Evolutionary conservation across 371 early-diverging fungal species (phyloP), one percentile per base, ranked within the genome.

Genomic region (Mortierella sp.): DNA sequence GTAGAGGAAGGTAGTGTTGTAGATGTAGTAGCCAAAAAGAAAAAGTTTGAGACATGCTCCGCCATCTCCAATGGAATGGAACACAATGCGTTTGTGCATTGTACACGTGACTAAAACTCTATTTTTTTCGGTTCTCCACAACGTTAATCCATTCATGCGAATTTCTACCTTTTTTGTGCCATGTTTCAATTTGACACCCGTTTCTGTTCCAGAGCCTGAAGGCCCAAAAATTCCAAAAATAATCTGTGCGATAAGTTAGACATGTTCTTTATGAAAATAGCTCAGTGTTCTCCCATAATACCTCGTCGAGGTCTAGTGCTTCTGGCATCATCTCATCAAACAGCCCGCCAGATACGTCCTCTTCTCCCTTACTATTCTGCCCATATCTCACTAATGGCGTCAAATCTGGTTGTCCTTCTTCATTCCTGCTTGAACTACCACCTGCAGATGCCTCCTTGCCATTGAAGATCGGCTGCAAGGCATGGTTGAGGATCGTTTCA

Each of bases 321-420:
- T 71, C 80, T 32, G 80, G 80, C 80, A 79, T 79, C 40, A 28
- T 24, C 43, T 79, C 80, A 55, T 75, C 75, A 64, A 79, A 75
- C 20, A 79, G 66, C 20, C 80, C 74, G 22, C 69, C 69, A 32
- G 28, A 55, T 30, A 24, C n/a, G 6, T 49, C 28, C 18, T 18
- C 51, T 3, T 54, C 64, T 40, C 16, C 57, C 3, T 40, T 30
- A 30, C 12, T 45, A n/a, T 35, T 54, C 24, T 35, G n/a, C 18
- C 9, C 16, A 18, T 24, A 22, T 57, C 16, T 30, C 24, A 14
- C 11, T 14, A 40, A 8, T 6, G 18, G 47, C 35, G 0, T 39
- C 39, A n/a, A 5, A 11, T 24, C 49, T 5, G 28, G 14, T 14
- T 26, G 1, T 32, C 18, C 55, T 18, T 20, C 43, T 9, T 52